phyloP scores from a whole-genome alignment of 345 rosid genomes.

The Eucalyptus erythrocorys region DNA sequence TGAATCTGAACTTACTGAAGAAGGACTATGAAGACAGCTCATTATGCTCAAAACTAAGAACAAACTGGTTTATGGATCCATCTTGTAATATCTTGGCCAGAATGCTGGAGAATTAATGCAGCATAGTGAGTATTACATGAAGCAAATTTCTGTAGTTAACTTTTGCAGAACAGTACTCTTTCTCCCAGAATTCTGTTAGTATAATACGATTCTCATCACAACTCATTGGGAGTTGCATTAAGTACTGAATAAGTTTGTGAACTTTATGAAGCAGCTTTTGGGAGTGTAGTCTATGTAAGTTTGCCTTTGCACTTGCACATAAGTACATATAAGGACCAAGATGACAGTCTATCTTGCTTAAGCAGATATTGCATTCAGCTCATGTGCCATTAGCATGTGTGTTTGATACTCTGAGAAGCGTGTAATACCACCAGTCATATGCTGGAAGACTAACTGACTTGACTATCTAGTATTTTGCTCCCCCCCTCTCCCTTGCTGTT shows the following conservation, averaged over 20 bases:
- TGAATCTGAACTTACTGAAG: not conserved
- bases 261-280: not conserved
- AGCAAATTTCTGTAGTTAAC: not conserved
- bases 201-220: not conserved
- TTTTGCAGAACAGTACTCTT: not conserved
- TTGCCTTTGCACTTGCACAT: not conserved
- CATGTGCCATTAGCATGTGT: not conserved
- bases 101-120: not conserved
- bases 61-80: not conserved
- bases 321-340: not conserved
- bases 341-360: not conserved
- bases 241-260: not conserved
- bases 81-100: not conserved
- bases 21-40: not conserved
- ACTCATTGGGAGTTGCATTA: not conserved
- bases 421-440: not conserved
- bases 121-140: not conserved
- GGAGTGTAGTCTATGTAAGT: not conserved
- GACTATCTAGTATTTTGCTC: not conserved
- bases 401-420: not conserved
- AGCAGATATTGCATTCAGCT: not conserved
- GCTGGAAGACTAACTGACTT: not conserved
- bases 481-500: not conserved
- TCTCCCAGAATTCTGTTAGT: not conserved
- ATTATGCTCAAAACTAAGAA: not conserved